A percentile compares a stretch with the other conserved stretches of the same genome.
Conservation (phyloP, 306 rosid species). For the apple (Malus domestica) region ASM211411v1 NC_041801.1:24188001-24188500, state of each 20-base stretch:
- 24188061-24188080: conserved; percentile 57
- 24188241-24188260: neutral
- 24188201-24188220: neutral
- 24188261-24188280: neutral
- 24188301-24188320: conserved; percentile 12
- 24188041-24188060: conserved; percentile 64
- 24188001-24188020: conserved; percentile 64
- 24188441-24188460: conserved; percentile 4
- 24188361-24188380: conserved; percentile 63
- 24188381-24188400: conserved; percentile 49
- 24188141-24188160: conserved; percentile 56
- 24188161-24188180: conserved; percentile 51
- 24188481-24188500: conserved; percentile 58
- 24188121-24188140: conserved; percentile 59
- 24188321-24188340: conserved; percentile 39
- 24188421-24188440: conserved; percentile 5
- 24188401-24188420: conserved; percentile 8
- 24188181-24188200: neutral
- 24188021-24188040: conserved; percentile 66
- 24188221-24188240: neutral
- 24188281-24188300: neutral
- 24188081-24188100: conserved; percentile 46
- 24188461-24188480: conserved; percentile 15
- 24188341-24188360: conserved; percentile 43
- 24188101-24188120: conserved; percentile 62